A percentile compares a stretch with the other conserved stretches of the same genome.
Evolutionary conservation across 1,284 basidiomycete genomes (phyloP).

Genomic region (Ceratobasidium sp.): DNA sequence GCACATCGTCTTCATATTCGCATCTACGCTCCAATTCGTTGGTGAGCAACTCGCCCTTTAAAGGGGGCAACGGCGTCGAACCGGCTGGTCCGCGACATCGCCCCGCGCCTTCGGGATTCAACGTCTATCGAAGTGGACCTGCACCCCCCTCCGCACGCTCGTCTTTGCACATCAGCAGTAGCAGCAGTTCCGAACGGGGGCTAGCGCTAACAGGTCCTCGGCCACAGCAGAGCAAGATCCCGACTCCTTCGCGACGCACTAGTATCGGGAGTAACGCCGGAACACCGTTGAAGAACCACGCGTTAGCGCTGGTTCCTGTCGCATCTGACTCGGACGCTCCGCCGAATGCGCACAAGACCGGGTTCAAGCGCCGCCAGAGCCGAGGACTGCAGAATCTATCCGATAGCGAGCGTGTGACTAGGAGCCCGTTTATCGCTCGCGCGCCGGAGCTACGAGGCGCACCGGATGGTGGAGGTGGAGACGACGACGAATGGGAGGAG

Average conservation of each 20-base stretch:
- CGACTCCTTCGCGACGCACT: constrained; percentile 45
- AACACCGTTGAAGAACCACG: background rate
- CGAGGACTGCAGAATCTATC: constrained; percentile 80
- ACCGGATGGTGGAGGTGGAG: constrained; percentile 24
- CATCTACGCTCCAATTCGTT: constrained; percentile 85
- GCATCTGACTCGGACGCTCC: constrained; percentile 29
- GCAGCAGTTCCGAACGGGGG: constrained; percentile 25
- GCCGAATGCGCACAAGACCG: constrained; percentile 57
- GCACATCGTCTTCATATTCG: constrained; percentile 85
- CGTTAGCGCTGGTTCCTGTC: constrained; percentile 7
- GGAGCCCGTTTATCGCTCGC: constrained; percentile 79
- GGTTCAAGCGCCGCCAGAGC: constrained; percentile 79
- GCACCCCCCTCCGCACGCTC: constrained; percentile 27
- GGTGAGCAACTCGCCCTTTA: constrained; percentile 89
- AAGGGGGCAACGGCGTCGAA: constrained; percentile 61
- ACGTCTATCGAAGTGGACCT: constrained; percentile 31
- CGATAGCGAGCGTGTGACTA: constrained; percentile 82
- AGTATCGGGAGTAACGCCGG: constrained; percentile 38
- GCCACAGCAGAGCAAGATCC: constrained; percentile 46
- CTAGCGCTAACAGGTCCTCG: constrained; percentile 33
- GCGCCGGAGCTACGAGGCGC: constrained; percentile 8
- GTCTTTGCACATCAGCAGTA: constrained; percentile 31
- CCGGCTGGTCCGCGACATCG: constrained; percentile 50
- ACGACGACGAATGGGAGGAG: constrained; percentile 24
- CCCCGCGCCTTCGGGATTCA: constrained; percentile 28